These are phyloP conservation scores for Raphidocelis subcapitata DNA, from an alignment of 139 green algal species.

Conservation along the genomic window DNA sequence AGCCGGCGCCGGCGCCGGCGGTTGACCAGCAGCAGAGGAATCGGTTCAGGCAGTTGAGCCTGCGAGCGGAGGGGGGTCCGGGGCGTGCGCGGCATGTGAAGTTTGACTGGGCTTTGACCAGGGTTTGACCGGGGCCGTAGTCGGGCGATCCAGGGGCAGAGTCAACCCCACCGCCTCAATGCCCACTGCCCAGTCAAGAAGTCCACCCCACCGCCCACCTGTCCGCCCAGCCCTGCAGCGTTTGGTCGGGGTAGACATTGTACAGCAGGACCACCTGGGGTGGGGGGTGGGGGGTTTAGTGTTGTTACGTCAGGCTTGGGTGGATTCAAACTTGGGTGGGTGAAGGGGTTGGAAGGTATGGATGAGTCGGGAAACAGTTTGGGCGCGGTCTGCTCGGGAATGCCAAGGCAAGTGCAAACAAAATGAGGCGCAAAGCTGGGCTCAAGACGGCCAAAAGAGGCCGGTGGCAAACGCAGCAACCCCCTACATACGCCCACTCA, in stretches of 20 bases:
- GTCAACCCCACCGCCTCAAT: background rate
- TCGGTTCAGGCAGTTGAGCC: slow-evolving; percentile 14
- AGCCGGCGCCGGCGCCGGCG: no score
- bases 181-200: no score
- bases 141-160: background rate
- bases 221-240: slow-evolving; percentile 14
- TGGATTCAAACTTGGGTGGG: no score
- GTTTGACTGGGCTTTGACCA: no score
- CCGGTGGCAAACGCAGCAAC: no score
- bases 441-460: background rate
- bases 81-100: background rate
- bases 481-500: no score
- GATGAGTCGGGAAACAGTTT: slow-evolving; percentile 10
- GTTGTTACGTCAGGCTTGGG: no score
- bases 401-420: background rate
- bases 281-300: no score
- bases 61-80: background rate
- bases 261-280: slow-evolving; percentile 26
- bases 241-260: slow-evolving; percentile 26
- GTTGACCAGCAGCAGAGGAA: slow-evolving; percentile 23
- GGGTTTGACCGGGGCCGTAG: background rate
- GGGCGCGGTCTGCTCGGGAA: background rate
- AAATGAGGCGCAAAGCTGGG: background rate
- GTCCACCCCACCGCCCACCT: no score
- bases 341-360: slow-evolving; percentile 1